Conservation (phyloP, 2,329 filamentous ascomycete species). For the Fusarium zealandicum region DNA sequence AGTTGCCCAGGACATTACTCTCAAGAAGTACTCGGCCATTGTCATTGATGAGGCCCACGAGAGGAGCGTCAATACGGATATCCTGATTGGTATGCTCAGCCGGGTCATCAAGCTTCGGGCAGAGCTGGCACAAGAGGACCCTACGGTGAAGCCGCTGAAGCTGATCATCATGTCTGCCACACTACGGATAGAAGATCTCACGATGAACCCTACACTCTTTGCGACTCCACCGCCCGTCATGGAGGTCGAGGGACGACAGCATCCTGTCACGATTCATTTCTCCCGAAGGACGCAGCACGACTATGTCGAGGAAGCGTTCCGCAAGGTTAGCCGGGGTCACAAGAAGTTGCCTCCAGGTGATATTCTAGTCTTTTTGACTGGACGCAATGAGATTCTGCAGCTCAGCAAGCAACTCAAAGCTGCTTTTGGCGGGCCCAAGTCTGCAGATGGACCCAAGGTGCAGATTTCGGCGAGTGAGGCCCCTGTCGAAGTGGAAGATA, state of each 20-base stretch:
- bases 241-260: conserved; percentile 90
- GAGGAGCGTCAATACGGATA: conserved; percentile 95
- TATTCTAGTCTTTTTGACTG: conserved; percentile 93
- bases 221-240: conserved; percentile 80
- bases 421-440: conserved; percentile 65
- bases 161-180: conserved; percentile 99
- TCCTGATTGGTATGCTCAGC: conserved; percentile 96
- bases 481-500: conserved; percentile 83
- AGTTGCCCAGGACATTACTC: conserved; percentile 84
- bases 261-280: conserved; percentile 89
- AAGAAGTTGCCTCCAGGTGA: conserved; percentile 88
- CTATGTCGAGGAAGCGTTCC: conserved; percentile 89
- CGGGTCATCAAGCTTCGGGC: conserved; percentile 86
- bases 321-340: conserved; percentile 87
- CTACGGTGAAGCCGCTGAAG: conserved; percentile 79
- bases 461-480: conserved; percentile 79
- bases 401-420: conserved; percentile 82
- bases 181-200: conserved; percentile 87
- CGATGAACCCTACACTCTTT: conserved; percentile 83
- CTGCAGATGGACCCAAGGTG: conserved; percentile 69
- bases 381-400: conserved; percentile 87
- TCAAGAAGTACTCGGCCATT: conserved; percentile 90
- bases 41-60: conserved; percentile 98
- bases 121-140: conserved; percentile 75
- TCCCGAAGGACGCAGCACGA: conserved; percentile 81